phyloP scores from a whole-genome alignment of 2,329 filamentous ascomycete species.

The Chaetomiaceae sp. region DNA sequence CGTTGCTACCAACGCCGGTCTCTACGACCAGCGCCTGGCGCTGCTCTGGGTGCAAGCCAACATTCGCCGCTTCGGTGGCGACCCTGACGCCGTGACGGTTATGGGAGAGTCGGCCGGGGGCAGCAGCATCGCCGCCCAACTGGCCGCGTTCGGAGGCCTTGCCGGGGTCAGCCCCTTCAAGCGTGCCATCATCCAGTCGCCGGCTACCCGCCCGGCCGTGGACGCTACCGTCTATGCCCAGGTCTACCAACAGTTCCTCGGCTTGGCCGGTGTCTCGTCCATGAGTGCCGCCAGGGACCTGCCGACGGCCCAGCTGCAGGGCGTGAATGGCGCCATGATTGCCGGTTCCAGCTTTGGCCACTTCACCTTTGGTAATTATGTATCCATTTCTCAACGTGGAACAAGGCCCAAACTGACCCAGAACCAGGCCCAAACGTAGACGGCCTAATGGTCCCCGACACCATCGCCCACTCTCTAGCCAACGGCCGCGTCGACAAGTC shows the following conservation, averaged over 20 bases:
- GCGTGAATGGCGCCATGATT: slow-evolving; percentile 2
- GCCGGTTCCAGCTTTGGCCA: neutral
- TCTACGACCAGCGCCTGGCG: slow-evolving; percentile 19
- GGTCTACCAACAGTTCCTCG: slow-evolving; percentile 5
- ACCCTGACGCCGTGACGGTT: slow-evolving; percentile 11
- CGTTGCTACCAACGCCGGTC: slow-evolving; percentile 13
- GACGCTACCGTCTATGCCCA: slow-evolving; percentile 5
- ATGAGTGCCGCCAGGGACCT: neutral
- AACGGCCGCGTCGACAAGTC: slow-evolving; percentile 1
- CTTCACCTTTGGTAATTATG: neutral
- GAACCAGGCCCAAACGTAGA: slow-evolving; percentile 16
- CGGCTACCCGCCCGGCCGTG: slow-evolving; percentile 3
- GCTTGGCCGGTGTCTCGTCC: neutral
- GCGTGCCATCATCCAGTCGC: slow-evolving; percentile 13
- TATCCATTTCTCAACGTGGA: neutral
- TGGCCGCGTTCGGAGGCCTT: slow-evolving; percentile 7
- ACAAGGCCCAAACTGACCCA: neutral
- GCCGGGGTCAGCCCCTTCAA: slow-evolving; percentile 9
- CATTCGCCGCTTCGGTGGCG: slow-evolving; percentile 15
- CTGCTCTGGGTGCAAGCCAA: slow-evolving; percentile 13
- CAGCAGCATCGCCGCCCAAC: slow-evolving; percentile 10
- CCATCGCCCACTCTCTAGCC: neutral
- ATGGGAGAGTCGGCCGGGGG: slow-evolving; percentile 18
- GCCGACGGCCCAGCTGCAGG: neutral
- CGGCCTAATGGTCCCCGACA: slow-evolving; percentile 7